Base-by-base conservation (phyloP, 345 rosid genomes). In the Arabidopsis thaliana region DNA sequence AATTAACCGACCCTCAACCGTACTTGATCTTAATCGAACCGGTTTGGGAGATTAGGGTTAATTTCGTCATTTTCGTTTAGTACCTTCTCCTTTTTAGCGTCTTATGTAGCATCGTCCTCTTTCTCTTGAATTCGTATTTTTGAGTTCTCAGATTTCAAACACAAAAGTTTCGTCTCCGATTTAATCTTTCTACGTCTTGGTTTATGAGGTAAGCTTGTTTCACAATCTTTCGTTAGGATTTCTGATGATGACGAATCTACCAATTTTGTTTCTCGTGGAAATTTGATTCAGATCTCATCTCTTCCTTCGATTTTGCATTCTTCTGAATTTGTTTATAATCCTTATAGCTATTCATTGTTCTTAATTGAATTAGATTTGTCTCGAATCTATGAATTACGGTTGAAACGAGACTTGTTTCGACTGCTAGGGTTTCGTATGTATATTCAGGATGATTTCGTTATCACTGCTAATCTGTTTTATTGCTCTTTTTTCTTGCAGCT, bases 401-500 rank as follows among this genome's bases (percentile, higher is more conserved):
- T 41, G 6, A 41, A 41, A 41, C n/a, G n/a, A 12, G 45, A 41
- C n/a, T 41, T 41, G 13, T 41, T 12, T 12, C 16, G 38, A 25
- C 53, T 49, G 41, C 69, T 66, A 50, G 71, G 59, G 36, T 67
- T 66, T 45, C 40, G 4, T 8, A 45, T 48, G 13, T 4, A 42
- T 42, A 12, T 42, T 42, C 48, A 42, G 12, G n/a, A 13, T 42
- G 3, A 1, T 42, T 42, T 48, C 10, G 1, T 48, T 16, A 48
- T 48, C 10, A 52, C 8, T 56, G 12, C 24, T 76, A 23, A 69
- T 52, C 11, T 60, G 25, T 16, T 44, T 59, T 56, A 11, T 41
- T 56, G 14, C 4, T 52, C 33, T 4, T 4, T 4, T 55, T 2
- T 69, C 2, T 8, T 50, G 83, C 87, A 90, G 96, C 96, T 90